Evolutionary conservation across 164 flowering plant species (phyloP), one percentile per base, ranked within the genome.

Genomic region (Nymphaea thermarum): DNA sequence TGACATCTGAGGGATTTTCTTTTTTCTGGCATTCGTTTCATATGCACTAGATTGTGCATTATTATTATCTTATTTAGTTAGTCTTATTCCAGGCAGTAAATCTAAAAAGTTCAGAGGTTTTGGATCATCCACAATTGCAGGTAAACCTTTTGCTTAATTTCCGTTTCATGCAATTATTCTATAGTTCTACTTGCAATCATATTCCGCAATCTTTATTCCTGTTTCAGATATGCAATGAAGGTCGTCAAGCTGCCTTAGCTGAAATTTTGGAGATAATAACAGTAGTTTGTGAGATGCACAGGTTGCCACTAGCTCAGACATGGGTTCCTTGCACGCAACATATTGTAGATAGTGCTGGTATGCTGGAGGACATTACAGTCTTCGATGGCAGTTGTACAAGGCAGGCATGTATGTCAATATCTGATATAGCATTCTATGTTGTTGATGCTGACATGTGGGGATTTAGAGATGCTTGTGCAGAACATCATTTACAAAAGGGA

Each of bases 281-380:
- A 1, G 82, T 81, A 60, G 91, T 87, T 0, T 88, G 99, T 80
- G 99, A 94, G 78, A 84, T 87, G 60, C 86, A 90, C 74, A 86
- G 86, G 60, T 70, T 94, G 66, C 98, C 99, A n/a, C 74, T 94
- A 71, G 96, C 96, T 67, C 99, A 94, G 79, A 94, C 99, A 3
- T 94, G 99, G 99, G 91, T 94, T 70, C 97, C 99, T 10, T 94
- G 99, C 84, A 79, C 77, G 80, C 96, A 91, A 74, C 86, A 96
- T 25, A 85, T 90, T 78, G 78, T 94, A 65, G 96, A 95, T 43
- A 53, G 80, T 77, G 97, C 93, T 59, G 97, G 96, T 71, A 96
- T 96, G 65, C 65, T 83, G 59, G 85, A 80, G 81, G 91, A 94
- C 77, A 86, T 85, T 94, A 96, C 80, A 78, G 86, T 42, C 77